Base-by-base conservation (phyloP, 108 stramenopile species). In the Aureococcus anophagefferens region DNA sequence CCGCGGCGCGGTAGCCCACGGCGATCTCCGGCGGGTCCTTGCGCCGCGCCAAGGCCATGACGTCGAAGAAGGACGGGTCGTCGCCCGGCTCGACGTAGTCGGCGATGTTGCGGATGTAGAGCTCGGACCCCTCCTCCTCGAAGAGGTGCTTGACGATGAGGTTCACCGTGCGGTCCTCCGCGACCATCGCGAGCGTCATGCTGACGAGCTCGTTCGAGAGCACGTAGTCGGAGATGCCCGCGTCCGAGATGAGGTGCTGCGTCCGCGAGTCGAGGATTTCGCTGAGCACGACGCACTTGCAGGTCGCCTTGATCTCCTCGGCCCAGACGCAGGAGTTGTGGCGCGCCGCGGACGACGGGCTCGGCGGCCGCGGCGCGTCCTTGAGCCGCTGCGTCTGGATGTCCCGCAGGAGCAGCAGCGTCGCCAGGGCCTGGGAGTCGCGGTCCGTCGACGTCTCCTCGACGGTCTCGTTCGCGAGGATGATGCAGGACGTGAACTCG, bases 181-280 rank as follows among this genome's bases (percentile, higher is more conserved):
- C 68, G 32, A 83, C 82, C 69, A 72, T 71, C 16, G 82, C 82
- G 74, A 83, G 72, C 0, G 80, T 71, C 17, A 64, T 44, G 7
- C 65, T 46, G 3, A 83, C 78, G 32, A 83, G 75, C 51, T 80
- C 73, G 51, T 83, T 83, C 59, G 79, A 80, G 66, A 81, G 77
- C 37, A 83, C 78, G 46, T 83, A 83, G 46, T 77, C 82, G 44
- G 35, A 35, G 31, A 76, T 72, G 14, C 73, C 46, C 5, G 79
- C 82, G 32, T 80, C 82, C 18, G 66, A 46, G 25, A 83, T 67
- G 18, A 83, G 74, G 36, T 76, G 70, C 65, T 74, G 75, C 32
- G 82, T 83, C 34, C 82, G 63, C 46, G 74, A 74, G 59, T 83
- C 82, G n/a, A 83, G 69, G 46, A 83, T 83, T 66, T 83, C 82